Evolutionary conservation across 2,329 filamentous ascomycete genomes (phyloP), one percentile per base, ranked within the genome.

Genomic region (Botrytis medusae): DNA sequence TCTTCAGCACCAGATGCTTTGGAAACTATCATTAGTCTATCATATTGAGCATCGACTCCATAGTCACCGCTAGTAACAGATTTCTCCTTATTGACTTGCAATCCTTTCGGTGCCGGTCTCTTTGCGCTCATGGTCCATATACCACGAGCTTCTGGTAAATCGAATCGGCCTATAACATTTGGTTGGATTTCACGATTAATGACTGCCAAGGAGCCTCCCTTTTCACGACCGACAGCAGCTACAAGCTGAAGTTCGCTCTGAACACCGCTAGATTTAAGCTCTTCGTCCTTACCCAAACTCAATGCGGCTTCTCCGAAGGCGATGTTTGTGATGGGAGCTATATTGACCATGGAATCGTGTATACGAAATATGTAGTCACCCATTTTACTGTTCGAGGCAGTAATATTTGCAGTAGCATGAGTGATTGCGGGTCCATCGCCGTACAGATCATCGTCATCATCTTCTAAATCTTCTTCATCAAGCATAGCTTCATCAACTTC

Each of bases 21-120:
- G 65, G 93, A 92, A 37, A 95, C 89, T 77, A 98, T 93, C 85
- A 97, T 90, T 79, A 93, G 95, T 80, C 90, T 90, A 81, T 95
- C 92, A 77, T 91, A 91, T 76, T 91, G 88, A 4, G 87, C 87
- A 60, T 90, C 87, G 1, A 84, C 82, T 62, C 87, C 87, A 75
- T 87, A 89, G 74, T 90, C 88, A 20, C 77, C 77, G 73, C 79
- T 78, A 7, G 87, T 83, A 3, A 86, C 80, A 6, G 86, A 86
- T 78, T 86, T 84, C 74, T 86, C 84, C 73, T 84, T 77, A 65
- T 79, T 74, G 78, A 79, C 83, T 74, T 87, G 85, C 22, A 90
- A 79, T 1, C 85, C 86, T 78, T 91, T 91, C 1, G 90, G 87
- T n/a, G 89, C 83, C 22, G 90, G 87, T 79, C 90, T 92, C 76